A percentile compares a stretch with the other conserved stretches of the same genome.
These are phyloP conservation scores for Didymella exigua DNA, from an alignment of 2,329 filamentous ascomycete species.

Conservation along the genomic window DNA sequence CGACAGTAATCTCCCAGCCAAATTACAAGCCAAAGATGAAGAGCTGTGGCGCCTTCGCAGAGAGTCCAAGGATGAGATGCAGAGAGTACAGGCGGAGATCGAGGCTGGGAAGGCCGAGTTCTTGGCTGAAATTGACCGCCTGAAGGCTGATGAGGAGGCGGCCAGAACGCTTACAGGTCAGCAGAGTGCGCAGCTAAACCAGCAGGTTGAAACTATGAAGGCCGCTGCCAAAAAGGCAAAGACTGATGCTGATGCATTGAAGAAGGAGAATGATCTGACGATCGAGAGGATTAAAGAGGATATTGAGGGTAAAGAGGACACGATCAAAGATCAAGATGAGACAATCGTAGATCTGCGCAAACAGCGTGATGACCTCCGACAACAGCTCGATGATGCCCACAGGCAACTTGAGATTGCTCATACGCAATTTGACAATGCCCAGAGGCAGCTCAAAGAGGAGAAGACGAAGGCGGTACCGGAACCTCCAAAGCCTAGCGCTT, in stretches of 20 bases:
- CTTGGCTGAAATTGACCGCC: slow-evolving; percentile 19
- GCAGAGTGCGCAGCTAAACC: slow-evolving; percentile 21
- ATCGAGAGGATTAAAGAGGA: slow-evolving; percentile 45
- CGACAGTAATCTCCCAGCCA: slow-evolving; percentile 21
- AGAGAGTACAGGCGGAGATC: slow-evolving; percentile 21
- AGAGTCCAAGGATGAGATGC: slow-evolving; percentile 28
- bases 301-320: slow-evolving; percentile 41
- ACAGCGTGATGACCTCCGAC: slow-evolving; percentile 29
- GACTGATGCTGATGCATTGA: slow-evolving; percentile 26
- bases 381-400: slow-evolving; percentile 8
- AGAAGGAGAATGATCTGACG: slow-evolving; percentile 36
- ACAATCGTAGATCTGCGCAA: slow-evolving; percentile 29
- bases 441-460: slow-evolving; percentile 35
- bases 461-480: slow-evolving; percentile 28
- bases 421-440: slow-evolving; percentile 21
- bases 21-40: slow-evolving; percentile 41
- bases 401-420: slow-evolving; percentile 31
- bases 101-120: slow-evolving; percentile 24
- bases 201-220: slow-evolving; percentile 31
- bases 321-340: slow-evolving; percentile 36
- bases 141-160: slow-evolving; percentile 26
- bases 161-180: slow-evolving; percentile 24
- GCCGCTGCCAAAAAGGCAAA: slow-evolving; percentile 29
- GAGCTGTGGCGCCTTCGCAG: slow-evolving; percentile 30
- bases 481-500: slow-evolving; percentile 32